Percentiles rank a stretch among this genome's conserved stretches.
Evolutionary conservation across 257 asterid genomes (phyloP).

Genomic region (Solanum corneliomulleri): DNA sequence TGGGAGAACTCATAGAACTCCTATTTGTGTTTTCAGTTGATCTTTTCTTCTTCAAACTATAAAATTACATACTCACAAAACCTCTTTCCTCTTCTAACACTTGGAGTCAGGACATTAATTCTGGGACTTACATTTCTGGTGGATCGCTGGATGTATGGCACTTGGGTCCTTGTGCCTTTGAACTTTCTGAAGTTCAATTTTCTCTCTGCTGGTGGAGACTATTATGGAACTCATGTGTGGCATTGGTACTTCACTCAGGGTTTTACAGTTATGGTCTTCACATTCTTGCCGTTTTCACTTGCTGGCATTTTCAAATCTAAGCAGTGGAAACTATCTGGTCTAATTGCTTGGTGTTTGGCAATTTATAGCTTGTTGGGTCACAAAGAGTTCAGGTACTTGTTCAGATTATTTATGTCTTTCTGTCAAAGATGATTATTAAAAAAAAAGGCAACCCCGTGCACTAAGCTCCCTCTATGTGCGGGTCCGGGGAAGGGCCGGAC

Average conservation of each 20-base stretch:
- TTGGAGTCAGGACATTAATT: slow-evolving; percentile 48
- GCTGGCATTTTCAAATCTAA: slow-evolving; percentile 57
- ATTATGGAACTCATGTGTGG: slow-evolving; percentile 99
- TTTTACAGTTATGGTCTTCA: slow-evolving; percentile 82
- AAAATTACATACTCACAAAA: background rate
- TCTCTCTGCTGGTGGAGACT: slow-evolving; percentile 93
- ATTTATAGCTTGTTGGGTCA: slow-evolving; percentile 87
- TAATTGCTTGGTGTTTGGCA: slow-evolving; percentile 80
- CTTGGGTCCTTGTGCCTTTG: slow-evolving; percentile 84
- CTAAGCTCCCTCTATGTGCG: background rate
- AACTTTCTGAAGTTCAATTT: slow-evolving; percentile 88
- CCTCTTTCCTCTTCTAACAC: slow-evolving; percentile 14
- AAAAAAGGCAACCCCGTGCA: background rate
- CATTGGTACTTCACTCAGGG: slow-evolving; percentile 99
- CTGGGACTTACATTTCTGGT: slow-evolving; percentile 63
- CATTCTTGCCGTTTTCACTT: slow-evolving; percentile 60
- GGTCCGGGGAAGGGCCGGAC: background rate
- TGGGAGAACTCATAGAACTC: background rate
- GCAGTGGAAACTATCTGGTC: slow-evolving; percentile 70
- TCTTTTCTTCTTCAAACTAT: background rate
- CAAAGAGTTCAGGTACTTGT: slow-evolving; percentile 87
- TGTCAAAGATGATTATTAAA: background rate
- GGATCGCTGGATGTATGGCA: slow-evolving; percentile 76
- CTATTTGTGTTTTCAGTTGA: background rate
- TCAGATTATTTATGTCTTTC: background rate